Evolutionary conservation across 78 protist species (phyloP).

Genomic region (Protostelium mycophagum): DNA sequence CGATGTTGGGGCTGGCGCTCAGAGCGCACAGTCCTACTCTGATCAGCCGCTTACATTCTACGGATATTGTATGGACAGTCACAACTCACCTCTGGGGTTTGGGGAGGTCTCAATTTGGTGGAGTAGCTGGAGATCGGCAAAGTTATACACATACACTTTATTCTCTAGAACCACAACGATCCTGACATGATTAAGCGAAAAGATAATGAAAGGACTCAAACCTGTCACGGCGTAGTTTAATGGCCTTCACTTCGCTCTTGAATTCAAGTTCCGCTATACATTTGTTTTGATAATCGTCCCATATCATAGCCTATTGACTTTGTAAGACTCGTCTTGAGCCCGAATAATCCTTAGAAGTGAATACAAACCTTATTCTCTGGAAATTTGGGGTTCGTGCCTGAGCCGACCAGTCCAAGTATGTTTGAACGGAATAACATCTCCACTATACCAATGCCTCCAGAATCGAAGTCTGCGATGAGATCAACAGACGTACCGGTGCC

Average conservation of each 20-base stretch:
- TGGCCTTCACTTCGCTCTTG: constrained; percentile 84
- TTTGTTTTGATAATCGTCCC: constrained; percentile 91
- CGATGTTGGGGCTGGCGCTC: constrained; percentile 58
- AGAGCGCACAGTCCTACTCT: constrained; percentile 61
- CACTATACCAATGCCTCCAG: constrained; percentile 93
- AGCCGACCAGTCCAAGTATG: constrained; percentile 96
- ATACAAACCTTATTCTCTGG: constrained; percentile 84
- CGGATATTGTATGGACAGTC: neutral
- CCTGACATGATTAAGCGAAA: constrained; percentile 5
- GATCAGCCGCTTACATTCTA: neutral
- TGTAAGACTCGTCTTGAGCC: no score
- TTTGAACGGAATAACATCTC: constrained; percentile 97
- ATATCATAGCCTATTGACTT: constrained; percentile 75
- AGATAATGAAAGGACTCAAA: neutral
- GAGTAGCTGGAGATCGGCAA: constrained; percentile 77
- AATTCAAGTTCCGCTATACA: constrained; percentile 86
- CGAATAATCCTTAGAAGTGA: no score
- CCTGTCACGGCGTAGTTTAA: constrained; percentile 90
- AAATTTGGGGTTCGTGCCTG: constrained; percentile 85
- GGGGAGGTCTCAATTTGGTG: constrained; percentile 80
- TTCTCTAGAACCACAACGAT: constrained; percentile 88
- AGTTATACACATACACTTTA: constrained; percentile 83
- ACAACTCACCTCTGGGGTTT: constrained; percentile 78
- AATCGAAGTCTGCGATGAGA: constrained; percentile 32
- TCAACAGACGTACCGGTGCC: neutral